Conservation (phyloP, 2,329 filamentous ascomycete genomes). For the Aspergillaceae sp. region DNA sequence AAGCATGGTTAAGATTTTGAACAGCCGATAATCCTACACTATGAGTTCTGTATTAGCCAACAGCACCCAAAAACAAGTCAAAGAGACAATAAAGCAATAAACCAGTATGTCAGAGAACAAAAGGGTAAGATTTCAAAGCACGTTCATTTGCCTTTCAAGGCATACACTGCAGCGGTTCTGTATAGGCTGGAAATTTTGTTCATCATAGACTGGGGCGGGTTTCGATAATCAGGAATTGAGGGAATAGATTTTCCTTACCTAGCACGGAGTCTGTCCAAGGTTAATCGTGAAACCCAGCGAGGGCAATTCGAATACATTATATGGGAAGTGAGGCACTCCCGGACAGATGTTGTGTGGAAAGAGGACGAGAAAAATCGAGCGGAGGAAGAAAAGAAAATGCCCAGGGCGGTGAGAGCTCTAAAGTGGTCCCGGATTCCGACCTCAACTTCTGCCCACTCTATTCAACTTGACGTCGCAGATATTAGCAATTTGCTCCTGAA, state of each 20-base stretch:
- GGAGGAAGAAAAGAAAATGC: slow-evolving; percentile 10
- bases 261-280: slow-evolving; percentile 17
- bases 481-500: no score
- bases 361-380: slow-evolving; percentile 7
- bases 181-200: slow-evolving; percentile 23
- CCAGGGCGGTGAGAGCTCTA: slow-evolving; percentile 8
- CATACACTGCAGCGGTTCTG: slow-evolving; percentile 64
- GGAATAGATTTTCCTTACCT: slow-evolving; percentile 26
- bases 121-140: slow-evolving; percentile 14
- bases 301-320: slow-evolving; percentile 33
- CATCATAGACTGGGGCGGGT: slow-evolving; percentile 29
- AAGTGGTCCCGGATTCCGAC: not conserved
- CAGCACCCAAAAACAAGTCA: not conserved
- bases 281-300: slow-evolving; percentile 19
- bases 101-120: slow-evolving; percentile 10
- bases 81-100: not conserved
- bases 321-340: slow-evolving; percentile 2
- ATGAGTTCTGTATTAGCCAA: slow-evolving; percentile 15
- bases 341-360: slow-evolving; percentile 3
- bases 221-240: not conserved
- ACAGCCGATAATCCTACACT: slow-evolving; percentile 19
- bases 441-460: not conserved
- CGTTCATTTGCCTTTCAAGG: slow-evolving; percentile 31
- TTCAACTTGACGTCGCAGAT: no score
- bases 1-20: not conserved